These are phyloP conservation scores for Penicillium sp. DNA, from an alignment of 2,329 filamentous ascomycete genomes.

Conservation along the genomic window DNA sequence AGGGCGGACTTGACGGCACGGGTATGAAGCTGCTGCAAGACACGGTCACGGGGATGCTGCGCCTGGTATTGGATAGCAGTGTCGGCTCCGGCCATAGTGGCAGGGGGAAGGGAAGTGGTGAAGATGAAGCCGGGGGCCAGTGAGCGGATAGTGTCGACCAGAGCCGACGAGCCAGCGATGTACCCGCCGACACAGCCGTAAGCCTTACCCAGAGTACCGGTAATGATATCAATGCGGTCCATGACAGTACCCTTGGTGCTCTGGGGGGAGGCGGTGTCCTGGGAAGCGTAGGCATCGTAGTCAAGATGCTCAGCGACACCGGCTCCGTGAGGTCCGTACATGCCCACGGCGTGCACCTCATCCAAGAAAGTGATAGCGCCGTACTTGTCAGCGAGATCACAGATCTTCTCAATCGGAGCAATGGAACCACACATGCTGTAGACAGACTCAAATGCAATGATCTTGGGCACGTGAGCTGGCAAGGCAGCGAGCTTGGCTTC, in stretches of 20 bases:
- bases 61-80: conserved; percentile 93
- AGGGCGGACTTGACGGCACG: conserved; percentile 88
- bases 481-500: conserved; percentile 89
- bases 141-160: conserved; percentile 91
- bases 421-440: conserved; percentile 99
- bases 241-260: conserved; percentile 71
- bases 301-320: conserved; percentile 97
- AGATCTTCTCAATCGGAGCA: conserved; percentile 92
- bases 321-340: conserved; percentile 95
- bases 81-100: conserved; percentile 92
- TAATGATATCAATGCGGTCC: conserved; percentile 97
- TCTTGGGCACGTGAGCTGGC: conserved; percentile 83
- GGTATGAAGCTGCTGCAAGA: conserved; percentile 93
- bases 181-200: conserved; percentile 98
- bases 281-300: conserved; percentile 78
- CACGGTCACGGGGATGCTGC: conserved; percentile 77
- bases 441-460: conserved; percentile 97
- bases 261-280: conserved; percentile 54
- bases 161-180: conserved; percentile 81
- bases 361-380: conserved; percentile 96
- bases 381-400: conserved; percentile 95
- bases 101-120: conserved; percentile 91
- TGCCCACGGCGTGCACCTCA: conserved; percentile 97
- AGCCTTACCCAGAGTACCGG: conserved; percentile 92
- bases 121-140: conserved; percentile 98